Percentiles rank a stretch among this genome's conserved stretches.
These are phyloP conservation scores for Tetraselmis chui DNA, from an alignment of 139 green algal genomes.

Conservation along the genomic window DNA sequence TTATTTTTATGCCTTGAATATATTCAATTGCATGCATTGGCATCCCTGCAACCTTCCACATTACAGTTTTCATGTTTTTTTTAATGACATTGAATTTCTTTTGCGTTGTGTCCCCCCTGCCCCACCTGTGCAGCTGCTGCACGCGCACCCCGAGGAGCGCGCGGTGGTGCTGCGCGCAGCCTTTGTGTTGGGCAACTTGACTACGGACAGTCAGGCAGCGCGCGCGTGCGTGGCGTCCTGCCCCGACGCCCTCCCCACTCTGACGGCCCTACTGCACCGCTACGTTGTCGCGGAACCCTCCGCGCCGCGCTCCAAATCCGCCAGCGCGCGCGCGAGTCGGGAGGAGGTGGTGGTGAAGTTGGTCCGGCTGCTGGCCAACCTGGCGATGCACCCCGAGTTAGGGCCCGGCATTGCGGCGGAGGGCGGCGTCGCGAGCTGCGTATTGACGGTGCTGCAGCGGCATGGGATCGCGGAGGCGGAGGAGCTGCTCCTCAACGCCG, in stretches of 20 bases:
- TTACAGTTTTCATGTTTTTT: too few species aligned
- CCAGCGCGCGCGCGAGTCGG: neutral
- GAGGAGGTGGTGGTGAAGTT: constrained; percentile 48
- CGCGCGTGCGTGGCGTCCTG: too few species aligned
- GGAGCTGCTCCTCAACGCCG: constrained; percentile 50
- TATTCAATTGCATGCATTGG: too few species aligned
- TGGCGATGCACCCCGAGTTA: constrained; percentile 29
- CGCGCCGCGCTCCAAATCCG: neutral
- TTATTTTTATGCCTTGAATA: too few species aligned
- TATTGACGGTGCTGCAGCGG: constrained; percentile 22
- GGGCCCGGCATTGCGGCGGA: constrained; percentile 17
- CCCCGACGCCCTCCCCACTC: neutral
- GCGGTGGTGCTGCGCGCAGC: constrained; percentile 33
- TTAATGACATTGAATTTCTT: too few species aligned
- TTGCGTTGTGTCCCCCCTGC: too few species aligned
- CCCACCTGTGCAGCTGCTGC: too few species aligned
- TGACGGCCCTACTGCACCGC: neutral
- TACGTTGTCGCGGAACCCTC: neutral
- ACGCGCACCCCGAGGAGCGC: constrained; percentile 23
- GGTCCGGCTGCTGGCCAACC: constrained; percentile 41
- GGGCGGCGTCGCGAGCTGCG: constrained; percentile 7
- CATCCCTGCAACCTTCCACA: too few species aligned
- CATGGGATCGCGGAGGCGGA: constrained; percentile 17
- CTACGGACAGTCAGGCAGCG: constrained; percentile 17
- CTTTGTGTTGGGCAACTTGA: constrained; percentile 43